Percentiles rank a stretch among this genome's conserved stretches.
Conservation (phyloP, 805 yeast genomes). For the Tetrapisispora namnaoensis region DNA sequence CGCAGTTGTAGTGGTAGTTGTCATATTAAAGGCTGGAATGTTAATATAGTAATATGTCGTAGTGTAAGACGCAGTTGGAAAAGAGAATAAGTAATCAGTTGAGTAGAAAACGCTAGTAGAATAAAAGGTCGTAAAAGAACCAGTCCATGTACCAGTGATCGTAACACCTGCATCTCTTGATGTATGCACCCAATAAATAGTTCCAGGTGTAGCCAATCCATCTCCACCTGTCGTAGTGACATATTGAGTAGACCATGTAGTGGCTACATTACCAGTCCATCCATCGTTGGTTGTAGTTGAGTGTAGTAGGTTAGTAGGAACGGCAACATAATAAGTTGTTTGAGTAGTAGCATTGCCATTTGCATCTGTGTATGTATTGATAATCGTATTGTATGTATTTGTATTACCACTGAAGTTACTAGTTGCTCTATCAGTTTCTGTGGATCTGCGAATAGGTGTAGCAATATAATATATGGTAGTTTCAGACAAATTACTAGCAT, state of each 20-base stretch:
- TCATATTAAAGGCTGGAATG: not conserved
- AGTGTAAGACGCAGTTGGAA: not conserved
- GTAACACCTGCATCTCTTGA: too few relatives aligned
- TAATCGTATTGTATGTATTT: not conserved
- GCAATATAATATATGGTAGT: not conserved
- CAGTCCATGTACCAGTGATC: too few relatives aligned
- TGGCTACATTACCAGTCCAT: not conserved
- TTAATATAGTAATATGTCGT: not conserved
- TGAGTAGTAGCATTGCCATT: not conserved
- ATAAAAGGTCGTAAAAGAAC: not conserved
- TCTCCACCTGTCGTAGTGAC: not conserved
- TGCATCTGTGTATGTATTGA: not conserved
- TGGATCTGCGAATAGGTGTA: not conserved
- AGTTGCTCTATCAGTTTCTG: not conserved
- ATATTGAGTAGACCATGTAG: not conserved
- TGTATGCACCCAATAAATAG: not conserved
- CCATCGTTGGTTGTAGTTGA: not conserved
- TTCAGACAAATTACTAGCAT: too few relatives aligned
- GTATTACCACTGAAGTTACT: not conserved
- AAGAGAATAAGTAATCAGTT: too few relatives aligned
- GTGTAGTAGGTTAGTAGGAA: not conserved
- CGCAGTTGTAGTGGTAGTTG: not conserved
- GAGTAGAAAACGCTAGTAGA: conserved; percentile 1
- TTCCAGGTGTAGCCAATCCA: not conserved
- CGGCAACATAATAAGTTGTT: not conserved